phyloP scores from a whole-genome alignment of 2,329 filamentous ascomycete genomes.

The Bipolaris gigantea region DNA sequence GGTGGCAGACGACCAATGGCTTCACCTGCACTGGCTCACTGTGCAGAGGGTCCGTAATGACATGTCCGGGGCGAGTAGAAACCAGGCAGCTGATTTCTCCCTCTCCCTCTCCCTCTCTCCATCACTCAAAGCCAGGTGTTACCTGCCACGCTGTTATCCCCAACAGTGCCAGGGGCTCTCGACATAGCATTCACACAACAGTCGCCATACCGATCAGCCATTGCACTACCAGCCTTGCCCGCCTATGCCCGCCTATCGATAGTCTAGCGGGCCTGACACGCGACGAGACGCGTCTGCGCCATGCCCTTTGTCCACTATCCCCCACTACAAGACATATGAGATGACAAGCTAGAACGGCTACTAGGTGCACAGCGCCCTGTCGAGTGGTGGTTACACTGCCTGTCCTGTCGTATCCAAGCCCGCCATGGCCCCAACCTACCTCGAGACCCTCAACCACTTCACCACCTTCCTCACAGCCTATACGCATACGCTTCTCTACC shows the following conservation, averaged over 20 bases:
- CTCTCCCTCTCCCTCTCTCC: not conserved
- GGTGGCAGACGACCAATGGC: not conserved
- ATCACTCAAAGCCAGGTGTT: not conserved
- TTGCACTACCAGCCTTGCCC: not conserved
- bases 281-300: constrained; percentile 15
- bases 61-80: constrained; percentile 5
- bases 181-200: constrained; percentile 9
- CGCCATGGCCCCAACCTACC: constrained; percentile 37
- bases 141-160: constrained; percentile 7
- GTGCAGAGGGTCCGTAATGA: constrained; percentile 1
- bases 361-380: not conserved
- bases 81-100: not conserved
- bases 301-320: not conserved
- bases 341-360: not conserved
- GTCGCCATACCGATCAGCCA: not conserved
- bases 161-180: constrained; percentile 5
- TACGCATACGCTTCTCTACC: constrained; percentile 83
- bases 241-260: not conserved
- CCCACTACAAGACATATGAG: too few relatives aligned
- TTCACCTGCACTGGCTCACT: not conserved
- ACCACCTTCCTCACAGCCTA: constrained; percentile 78
- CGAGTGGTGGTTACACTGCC: not conserved
- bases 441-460: constrained; percentile 67
- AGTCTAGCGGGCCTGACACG: constrained; percentile 5
- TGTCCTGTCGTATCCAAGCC: not conserved